Evolutionary conservation across 108 stramenopile genomes (phyloP).

Genomic region (Conticribra guillardii): DNA sequence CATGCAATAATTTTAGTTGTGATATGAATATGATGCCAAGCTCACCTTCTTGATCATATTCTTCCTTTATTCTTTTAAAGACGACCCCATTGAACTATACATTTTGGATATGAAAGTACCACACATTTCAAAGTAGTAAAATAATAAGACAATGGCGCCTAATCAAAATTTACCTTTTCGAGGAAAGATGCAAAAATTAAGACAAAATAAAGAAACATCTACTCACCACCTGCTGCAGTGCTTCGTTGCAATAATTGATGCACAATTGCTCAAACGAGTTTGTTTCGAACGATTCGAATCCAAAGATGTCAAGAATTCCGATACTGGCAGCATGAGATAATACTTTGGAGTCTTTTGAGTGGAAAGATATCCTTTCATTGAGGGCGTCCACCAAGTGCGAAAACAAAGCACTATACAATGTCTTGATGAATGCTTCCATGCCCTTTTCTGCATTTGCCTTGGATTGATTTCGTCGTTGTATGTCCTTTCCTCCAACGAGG

Average conservation of each 20-base stretch:
- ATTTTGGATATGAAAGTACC: no score
- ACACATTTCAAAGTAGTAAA: no score
- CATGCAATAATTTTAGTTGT: no score
- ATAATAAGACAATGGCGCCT: no score
- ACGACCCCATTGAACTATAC: constrained; percentile 98
- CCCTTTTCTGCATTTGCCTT: constrained; percentile 84
- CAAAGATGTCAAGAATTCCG: constrained; percentile 97
- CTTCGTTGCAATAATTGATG: constrained; percentile 99
- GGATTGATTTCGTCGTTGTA: constrained; percentile 65
- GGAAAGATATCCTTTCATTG: constrained; percentile 72
- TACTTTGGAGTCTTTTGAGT: constrained; percentile 22
- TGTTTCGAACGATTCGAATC: constrained; percentile 92
- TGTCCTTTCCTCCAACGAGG: constrained; percentile 65
- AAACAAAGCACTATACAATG: constrained; percentile 90
- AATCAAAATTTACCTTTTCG: no score
- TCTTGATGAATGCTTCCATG: constrained; percentile 94
- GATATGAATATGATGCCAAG: no score
- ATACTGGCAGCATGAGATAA: constrained; percentile 68
- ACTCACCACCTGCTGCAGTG: constrained; percentile 98
- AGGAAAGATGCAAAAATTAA: no score
- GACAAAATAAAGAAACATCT: no score
- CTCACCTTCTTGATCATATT: constrained; percentile 94
- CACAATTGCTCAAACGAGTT: constrained; percentile 94
- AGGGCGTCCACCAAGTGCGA: constrained; percentile 87
- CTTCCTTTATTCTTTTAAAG: constrained; percentile 95